Percentiles rank a stretch among this genome's conserved stretches.
These are phyloP conservation scores for Cetradonia linearis DNA, from an alignment of 495 filamentous ascomycete genomes.

Conservation along the genomic window DNA sequence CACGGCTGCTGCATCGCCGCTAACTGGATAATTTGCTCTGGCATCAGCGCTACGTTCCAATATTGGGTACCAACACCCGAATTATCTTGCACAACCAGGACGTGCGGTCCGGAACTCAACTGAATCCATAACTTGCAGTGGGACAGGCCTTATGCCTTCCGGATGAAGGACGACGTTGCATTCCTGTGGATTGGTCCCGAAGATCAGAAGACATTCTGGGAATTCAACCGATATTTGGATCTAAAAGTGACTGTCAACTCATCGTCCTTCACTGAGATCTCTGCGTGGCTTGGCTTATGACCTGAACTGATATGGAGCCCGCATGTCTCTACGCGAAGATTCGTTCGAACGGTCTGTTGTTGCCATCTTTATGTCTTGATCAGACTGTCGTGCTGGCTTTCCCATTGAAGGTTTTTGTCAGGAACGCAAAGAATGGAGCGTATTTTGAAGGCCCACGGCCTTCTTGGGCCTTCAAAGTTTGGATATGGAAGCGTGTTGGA, in stretches of 20 bases:
- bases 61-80: not conserved
- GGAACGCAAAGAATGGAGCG: too few relatives aligned
- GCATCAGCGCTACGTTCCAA: not conserved
- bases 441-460: too few relatives aligned
- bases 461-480: too few relatives aligned
- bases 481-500: too few relatives aligned
- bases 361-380: too few relatives aligned
- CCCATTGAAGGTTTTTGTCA: too few relatives aligned
- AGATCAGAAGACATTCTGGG: not conserved
- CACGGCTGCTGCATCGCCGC: not conserved
- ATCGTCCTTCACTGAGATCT: not conserved
- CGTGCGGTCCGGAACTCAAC: not conserved
- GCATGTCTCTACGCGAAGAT: too few relatives aligned
- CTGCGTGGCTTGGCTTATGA: too few relatives aligned
- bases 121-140: conserved; percentile 3
- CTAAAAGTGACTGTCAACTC: not conserved
- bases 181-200: not conserved
- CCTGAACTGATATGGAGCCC: too few relatives aligned
- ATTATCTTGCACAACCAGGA: not conserved
- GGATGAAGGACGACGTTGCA: not conserved
- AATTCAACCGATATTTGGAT: not conserved
- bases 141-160: not conserved
- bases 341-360: too few relatives aligned
- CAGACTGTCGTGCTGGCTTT: too few relatives aligned
- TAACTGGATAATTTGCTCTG: not conserved